Base-by-base conservation (phyloP, 23 red algal species). In the Gracilaria domingensis region DNA sequence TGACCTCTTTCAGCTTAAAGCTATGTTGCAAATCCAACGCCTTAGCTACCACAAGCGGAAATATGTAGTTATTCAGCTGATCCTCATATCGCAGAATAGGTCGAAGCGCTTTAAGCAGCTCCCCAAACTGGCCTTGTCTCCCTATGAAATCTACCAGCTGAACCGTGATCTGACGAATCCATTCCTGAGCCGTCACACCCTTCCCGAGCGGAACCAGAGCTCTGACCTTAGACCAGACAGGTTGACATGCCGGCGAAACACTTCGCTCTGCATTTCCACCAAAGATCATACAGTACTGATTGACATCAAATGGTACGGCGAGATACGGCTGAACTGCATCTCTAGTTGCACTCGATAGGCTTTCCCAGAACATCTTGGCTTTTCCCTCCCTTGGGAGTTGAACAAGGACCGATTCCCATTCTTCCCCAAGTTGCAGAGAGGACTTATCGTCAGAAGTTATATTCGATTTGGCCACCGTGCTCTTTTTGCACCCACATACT, bases 41-140 rank as follows among this genome's bases (percentile, higher is more conserved):
- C 17, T 48, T 64, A 25, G 62, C 54, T 0, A 98, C 50, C 26
- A 88, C 87, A 71, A 94, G 75, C 11, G 97, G 97, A 40, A 98
- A 93, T n/a, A 95, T 58, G 83, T 92, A 89, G 4, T 71, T 30
- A 9, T 76, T 83, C 13, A 93, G 66, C 24, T 65, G 71, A 45
- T 88, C 88, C 58, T 98, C 91, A 42, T 96, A 84, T 23, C 97
- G 93, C 37, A 91, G 67, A 35, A 88, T 81, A 32, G 83, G 88
- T 20, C 69, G 83, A 49, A 81, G 77, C 26, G 89, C 88, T 49
- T n/a, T 80, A 37, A 86, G 55, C 24, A 58, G 29, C 45, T 82
- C 80, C 33, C 88, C 88, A 76, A 88, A 93, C 56, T 64, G 94
- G 37, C 89, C 74, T 80, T 72, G 84, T 69, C 58, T 85, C 48